Evolutionary conservation across 805 yeast species (phyloP), one percentile per base, ranked within the genome.

Genomic region (Metschnikowia amazonensis): DNA sequence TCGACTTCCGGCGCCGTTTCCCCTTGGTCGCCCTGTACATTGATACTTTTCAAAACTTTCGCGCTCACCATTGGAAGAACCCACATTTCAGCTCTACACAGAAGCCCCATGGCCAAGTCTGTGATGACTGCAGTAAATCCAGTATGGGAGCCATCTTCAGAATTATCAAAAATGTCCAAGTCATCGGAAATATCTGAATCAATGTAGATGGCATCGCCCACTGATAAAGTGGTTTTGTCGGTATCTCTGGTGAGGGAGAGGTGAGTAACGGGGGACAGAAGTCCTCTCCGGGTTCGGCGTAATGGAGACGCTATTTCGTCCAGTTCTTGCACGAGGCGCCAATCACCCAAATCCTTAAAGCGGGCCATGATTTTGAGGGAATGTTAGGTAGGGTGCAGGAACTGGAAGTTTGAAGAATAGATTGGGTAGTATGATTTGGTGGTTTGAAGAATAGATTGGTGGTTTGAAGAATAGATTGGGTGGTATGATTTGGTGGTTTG

Each of bases 171-270:
- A 16, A 27, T 3, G 24, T 21, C 16, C 18, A 39, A 23, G 7
- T 21, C 28, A 5, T 28, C 16, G n/a, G 41, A 18, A 17, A 28
- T 4, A 27, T 37, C 41, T 7, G 25, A 11, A n/a, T 10, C 46
- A 34, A 76, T 65, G 7, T 80, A 58, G 0, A 83, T 56, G 31
- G 76, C 65, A 49, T 79, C 82, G 3, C 89, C 89, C 8, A 69
- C 68, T 21, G 67, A 66, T 17, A 84, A 52, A 37, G 68, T 74
- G 30, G 80, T 49, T 2, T 70, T 76, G 59, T 80, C 86, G 0
- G 45, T 34, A 6, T 57, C 60, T 25, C 63, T 44, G 18, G 41
- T 38, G 3, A 60, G 36, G 13, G 46, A 42, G 13, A 47, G 30
- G 4, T 36, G n/a, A 36, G 28, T n/a, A 3, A 32, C 29, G 9